phyloP scores from a whole-genome alignment of 441 rosid species.

The Erysimum pusillum region DNA sequence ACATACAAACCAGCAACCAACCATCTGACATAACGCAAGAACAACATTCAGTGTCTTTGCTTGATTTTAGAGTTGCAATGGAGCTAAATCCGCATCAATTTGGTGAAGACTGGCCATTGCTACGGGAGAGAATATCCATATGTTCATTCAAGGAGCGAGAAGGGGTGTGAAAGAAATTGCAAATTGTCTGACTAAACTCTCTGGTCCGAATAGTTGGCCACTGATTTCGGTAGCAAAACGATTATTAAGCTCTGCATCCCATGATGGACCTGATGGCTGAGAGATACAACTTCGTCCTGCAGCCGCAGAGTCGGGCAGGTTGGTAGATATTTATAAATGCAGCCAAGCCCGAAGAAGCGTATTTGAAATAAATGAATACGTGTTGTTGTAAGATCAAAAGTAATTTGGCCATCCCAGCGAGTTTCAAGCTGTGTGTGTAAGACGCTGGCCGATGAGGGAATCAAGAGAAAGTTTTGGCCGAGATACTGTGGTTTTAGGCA shows the following conservation, averaged over 20 bases:
- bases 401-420: conserved; percentile 48
- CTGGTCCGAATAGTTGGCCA: conserved; percentile 17
- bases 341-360: conserved; percentile 22
- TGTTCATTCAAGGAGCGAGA: conserved; percentile 55
- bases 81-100: conserved; percentile 69
- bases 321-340: conserved; percentile 31
- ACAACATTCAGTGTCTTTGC: conserved; percentile 51
- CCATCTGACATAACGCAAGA: conserved; percentile 49
- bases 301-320: conserved; percentile 39
- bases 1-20: conserved; percentile 44
- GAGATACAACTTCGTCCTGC: conserved; percentile 6
- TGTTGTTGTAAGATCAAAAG: conserved; percentile 40
- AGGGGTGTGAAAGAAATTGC: conserved; percentile 45
- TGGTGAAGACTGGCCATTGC: conserved; percentile 70
- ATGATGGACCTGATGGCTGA: conserved; percentile 34
- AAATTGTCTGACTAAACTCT: conserved; percentile 31
- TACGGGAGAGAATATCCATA: conserved; percentile 61
- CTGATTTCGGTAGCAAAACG: not conserved
- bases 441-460: conserved; percentile 34
- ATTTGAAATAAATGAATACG: conserved; percentile 18
- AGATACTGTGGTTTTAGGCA: conserved; percentile 64
- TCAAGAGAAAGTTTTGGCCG: conserved; percentile 36
- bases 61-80: conserved; percentile 71
- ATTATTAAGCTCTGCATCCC: not conserved
- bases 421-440: conserved; percentile 36